Evolutionary conservation across 495 filamentous ascomycete species (phyloP).

Genomic region (Aspergillus cristatus): DNA sequence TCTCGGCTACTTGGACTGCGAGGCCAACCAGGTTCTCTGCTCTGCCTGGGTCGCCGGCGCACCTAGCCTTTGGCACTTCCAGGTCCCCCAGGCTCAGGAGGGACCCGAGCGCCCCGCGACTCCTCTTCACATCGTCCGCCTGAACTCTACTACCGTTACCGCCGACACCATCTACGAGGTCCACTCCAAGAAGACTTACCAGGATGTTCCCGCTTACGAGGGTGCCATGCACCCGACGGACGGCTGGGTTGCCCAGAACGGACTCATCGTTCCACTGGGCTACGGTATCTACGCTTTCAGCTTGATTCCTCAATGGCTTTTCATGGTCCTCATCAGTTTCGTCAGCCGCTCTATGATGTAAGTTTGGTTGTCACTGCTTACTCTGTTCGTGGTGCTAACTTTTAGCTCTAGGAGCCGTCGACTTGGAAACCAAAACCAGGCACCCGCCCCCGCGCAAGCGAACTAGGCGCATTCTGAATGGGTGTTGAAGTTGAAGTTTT

Average conservation of each 20-base stretch:
- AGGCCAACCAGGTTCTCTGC: conserved; percentile 70
- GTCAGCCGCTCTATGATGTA: conserved; percentile 80
- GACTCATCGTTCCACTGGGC: conserved; percentile 55
- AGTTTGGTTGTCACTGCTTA: conserved; percentile 28
- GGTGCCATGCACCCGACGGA: conserved; percentile 75
- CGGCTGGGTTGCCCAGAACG: conserved; percentile 56
- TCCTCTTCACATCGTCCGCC: conserved; percentile 45
- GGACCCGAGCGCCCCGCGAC: conserved; percentile 31
- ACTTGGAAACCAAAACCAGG: conserved; percentile 25
- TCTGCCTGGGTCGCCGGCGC: conserved; percentile 66
- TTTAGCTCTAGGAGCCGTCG: conserved; percentile 28
- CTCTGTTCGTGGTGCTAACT: conserved; percentile 9
- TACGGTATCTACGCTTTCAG: conserved; percentile 55
- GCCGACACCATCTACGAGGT: conserved; percentile 54
- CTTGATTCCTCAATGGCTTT: conserved; percentile 56
- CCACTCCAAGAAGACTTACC: conserved; percentile 51
- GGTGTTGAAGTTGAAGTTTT: conserved; percentile 1
- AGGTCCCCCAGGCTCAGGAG: conserved; percentile 51
- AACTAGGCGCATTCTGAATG: conserved; percentile 12
- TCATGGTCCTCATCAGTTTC: conserved; percentile 77
- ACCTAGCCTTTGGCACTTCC: conserved; percentile 63
- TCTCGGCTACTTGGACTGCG: conserved; percentile 70
- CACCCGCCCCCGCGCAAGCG: conserved; percentile 17
- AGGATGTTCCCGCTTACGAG: conserved; percentile 48
- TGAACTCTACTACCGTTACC: conserved; percentile 59